These are phyloP conservation scores for Boechera retrofracta DNA, from an alignment of 345 rosid species.

Conservation along the genomic window DNA sequence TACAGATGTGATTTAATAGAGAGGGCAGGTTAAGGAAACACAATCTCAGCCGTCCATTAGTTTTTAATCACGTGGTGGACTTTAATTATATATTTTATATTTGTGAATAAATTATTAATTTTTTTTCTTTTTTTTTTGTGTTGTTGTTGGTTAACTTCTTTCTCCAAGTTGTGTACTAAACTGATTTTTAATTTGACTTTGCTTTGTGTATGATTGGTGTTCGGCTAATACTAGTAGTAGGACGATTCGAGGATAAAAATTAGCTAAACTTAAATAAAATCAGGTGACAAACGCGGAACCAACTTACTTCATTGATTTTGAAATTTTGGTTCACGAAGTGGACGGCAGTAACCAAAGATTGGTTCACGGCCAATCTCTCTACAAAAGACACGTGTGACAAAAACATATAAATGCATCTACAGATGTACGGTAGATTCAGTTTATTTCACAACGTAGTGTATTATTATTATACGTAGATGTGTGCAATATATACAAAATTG, in stretches of 20 bases:
- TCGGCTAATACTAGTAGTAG: neutral
- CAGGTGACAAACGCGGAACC: neutral
- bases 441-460: neutral
- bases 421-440: neutral
- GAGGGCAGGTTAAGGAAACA: neutral
- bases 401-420: neutral
- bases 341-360: slow-evolving; percentile 20
- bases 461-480: neutral
- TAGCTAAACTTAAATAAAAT: neutral
- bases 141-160: neutral
- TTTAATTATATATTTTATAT: neutral
- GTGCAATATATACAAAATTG: no score
- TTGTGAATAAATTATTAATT: neutral
- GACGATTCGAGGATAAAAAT: neutral
- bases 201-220: neutral
- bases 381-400: slow-evolving; percentile 26
- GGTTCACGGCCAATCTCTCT: slow-evolving; percentile 7
- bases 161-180: slow-evolving; percentile 32
- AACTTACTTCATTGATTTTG: no score
- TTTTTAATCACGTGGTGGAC: slow-evolving; percentile 29
- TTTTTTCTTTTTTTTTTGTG: neutral
- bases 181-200: slow-evolving; percentile 36
- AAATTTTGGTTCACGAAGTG: neutral
- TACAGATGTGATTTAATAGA: neutral
- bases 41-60: slow-evolving; percentile 34